These are phyloP conservation scores for Vaccinium vitisidaea DNA, from an alignment of 148 eudicot species.

Conservation along the genomic window DNA sequence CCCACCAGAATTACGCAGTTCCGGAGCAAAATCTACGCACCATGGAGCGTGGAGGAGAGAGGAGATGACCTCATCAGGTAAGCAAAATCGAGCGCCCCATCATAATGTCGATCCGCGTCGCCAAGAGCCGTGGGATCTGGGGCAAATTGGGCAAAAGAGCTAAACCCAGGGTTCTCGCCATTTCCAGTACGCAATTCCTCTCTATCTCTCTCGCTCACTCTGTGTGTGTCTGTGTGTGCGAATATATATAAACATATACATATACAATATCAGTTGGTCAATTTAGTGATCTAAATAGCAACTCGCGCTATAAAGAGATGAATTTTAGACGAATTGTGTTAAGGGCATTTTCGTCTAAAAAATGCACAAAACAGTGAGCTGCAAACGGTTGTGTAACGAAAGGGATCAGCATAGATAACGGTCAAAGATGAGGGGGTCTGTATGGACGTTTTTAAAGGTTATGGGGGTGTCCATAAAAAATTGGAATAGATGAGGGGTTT, in stretches of 20 bases:
- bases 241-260: too few species aligned
- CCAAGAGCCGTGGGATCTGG: slow-evolving; percentile 84
- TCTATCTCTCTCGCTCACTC: neutral
- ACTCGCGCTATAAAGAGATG: neutral
- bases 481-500: too few species aligned
- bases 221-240: too few species aligned
- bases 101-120: slow-evolving; percentile 74
- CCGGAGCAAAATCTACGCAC: too few species aligned
- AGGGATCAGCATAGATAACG: too few species aligned
- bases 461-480: too few species aligned
- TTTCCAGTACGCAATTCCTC: slow-evolving; percentile 43
- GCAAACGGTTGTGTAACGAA: too few species aligned
- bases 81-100: slow-evolving; percentile 88
- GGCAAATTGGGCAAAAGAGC: slow-evolving; percentile 79
- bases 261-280: neutral
- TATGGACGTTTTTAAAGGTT: too few species aligned
- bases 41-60: neutral
- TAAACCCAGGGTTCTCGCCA: slow-evolving; percentile 81
- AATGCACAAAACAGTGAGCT: too few species aligned
- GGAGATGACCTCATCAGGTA: slow-evolving; percentile 27
- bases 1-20: too few species aligned
- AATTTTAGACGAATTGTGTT: neutral
- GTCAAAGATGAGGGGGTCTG: too few species aligned
- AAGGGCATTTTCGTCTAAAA: too few species aligned
- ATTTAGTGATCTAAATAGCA: neutral